Evolutionary conservation across 2,329 filamentous ascomycete genomes (phyloP).

Genomic region (Trichoderma harzianum): DNA sequence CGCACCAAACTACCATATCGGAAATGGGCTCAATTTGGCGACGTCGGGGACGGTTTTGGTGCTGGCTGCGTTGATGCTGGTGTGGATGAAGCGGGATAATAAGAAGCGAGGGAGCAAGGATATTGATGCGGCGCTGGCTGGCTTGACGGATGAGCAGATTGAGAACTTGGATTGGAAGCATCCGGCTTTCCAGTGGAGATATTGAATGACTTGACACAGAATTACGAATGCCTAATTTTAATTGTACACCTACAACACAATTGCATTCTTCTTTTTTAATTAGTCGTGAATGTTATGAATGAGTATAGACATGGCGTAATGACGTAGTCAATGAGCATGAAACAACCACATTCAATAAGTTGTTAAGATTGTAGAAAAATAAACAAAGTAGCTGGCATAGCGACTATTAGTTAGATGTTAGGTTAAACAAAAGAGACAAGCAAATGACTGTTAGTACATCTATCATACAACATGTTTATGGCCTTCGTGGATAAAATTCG

Average conservation of each 20-base stretch:
- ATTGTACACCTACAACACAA: background rate
- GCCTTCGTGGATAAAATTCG: background rate
- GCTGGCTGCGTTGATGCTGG: conserved; percentile 42
- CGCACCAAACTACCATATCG: conserved; percentile 66
- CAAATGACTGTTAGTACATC: conserved; percentile 8
- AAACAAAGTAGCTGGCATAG: background rate
- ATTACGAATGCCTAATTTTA: background rate
- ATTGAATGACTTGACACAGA: background rate
- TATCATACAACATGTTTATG: background rate
- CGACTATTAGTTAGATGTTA: background rate
- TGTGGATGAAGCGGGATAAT: conserved; percentile 64
- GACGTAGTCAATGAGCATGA: background rate
- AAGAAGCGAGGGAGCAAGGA: conserved; percentile 33
- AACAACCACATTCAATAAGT: background rate
- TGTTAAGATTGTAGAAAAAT: background rate
- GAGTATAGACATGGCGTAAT: background rate
- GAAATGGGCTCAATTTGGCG: conserved; percentile 67
- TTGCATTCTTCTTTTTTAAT: background rate
- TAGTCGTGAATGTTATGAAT: background rate
- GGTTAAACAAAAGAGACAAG: background rate
- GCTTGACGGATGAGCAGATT: conserved; percentile 49
- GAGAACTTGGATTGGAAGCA: conserved; percentile 65
- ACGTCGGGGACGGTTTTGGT: conserved; percentile 52
- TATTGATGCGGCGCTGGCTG: conserved; percentile 46
- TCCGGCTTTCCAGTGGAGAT: conserved; percentile 59